Evolutionary conservation across 2,329 filamentous ascomycete genomes (phyloP), one percentile per base, ranked within the genome.

Genomic region (Thermochaetoides dissita): DNA sequence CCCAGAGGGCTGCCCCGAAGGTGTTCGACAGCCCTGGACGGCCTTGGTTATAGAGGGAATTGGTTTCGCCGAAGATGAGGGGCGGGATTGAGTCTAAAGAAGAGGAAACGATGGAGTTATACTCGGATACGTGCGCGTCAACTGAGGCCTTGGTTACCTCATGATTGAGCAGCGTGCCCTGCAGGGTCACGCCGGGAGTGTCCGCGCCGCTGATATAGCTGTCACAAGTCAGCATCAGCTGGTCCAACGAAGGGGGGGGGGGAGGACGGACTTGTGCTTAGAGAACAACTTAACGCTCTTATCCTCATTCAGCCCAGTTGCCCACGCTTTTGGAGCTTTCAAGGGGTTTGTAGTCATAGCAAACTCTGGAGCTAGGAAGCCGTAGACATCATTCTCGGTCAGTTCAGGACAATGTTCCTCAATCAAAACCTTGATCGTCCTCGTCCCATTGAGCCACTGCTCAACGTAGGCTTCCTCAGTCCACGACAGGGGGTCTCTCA

Each of bases 1-100:
- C 72, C 76, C 76, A 81, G 11, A 81, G 69, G 8, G 76, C 74
- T 8, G 76, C 76, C 32, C 76, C 77, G 54, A 81, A 81, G 0
- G 72, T 65, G 59, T 81, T 76, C 34, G 73, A 78, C 11, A 81
- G 61, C 0, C 76, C 75, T 0, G 75, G 71, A 6, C 66, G 65
- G 42, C 76, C 77, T 59, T 80, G 63, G 55, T 74, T 72, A 58
- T 72, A 79, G 8, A 81, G 65, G 7, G 71, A 76, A 57, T 81
- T 81, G 39, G 68, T 66, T 59, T 81, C 74, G 46, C 73, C 73
- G 1, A 79, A 61, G 46, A 78, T 71, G 47, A 72, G 72, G 0
- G 72, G 71, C 3, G 70, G 62, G 2, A 51, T 51, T 1, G 55
- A 35, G 32, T 9, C 29, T 8, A 9, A 30, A 11, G 37, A 24